Evolutionary conservation across 2,329 filamentous ascomycete species (phyloP), one percentile per base, ranked within the genome.

Genomic region (Aspergillus pseudoterreus): DNA sequence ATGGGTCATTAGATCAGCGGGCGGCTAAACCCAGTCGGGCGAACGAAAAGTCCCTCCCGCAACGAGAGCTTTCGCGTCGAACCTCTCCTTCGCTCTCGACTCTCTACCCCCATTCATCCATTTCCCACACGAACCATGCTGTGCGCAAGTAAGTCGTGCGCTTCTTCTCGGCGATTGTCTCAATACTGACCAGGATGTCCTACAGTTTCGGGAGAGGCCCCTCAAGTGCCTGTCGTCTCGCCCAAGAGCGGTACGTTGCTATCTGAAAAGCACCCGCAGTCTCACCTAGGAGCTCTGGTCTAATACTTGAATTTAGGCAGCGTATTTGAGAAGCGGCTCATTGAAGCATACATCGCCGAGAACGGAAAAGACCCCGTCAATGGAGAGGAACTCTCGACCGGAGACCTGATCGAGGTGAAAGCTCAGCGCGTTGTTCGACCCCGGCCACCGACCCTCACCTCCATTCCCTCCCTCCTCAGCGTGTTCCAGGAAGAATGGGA

Each of bases 401-500:
- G 95, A 58, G 94, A 99, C 71, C 83, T 99, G 54, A 81, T 99
- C 65, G 86, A 91, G 58, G 81, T 99, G 71, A 90, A 94, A 76
- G 85, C 89, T 53, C 82, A 88, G 61, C 86, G 87, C 74, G 82
- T 90, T 62, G 90, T 96, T 56, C 88, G 88, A 63, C 92, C 94
- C 46, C 84, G 94, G 65, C 92, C 94, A 52, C 92, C 94, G 30
- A 92, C 90, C 32, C 84, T 97, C 64, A 97, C 94, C 49, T 99
- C 94, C 35, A 96, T 99, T 67, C 94, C 94, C 19, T 91, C 94
- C 15, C 83, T 99, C 50, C 87, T 99, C 50, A 88, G 90, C 45
- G 88, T 92, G 36, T 97, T 99, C 71, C 94, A 99, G 71, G 95
- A 95, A 71, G 94, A 99, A 79, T 99, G 94, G 94, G 94, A 99